phyloP scores from a whole-genome alignment of 169 alveolate genomes.

The Eimeria necatrix region DNA sequence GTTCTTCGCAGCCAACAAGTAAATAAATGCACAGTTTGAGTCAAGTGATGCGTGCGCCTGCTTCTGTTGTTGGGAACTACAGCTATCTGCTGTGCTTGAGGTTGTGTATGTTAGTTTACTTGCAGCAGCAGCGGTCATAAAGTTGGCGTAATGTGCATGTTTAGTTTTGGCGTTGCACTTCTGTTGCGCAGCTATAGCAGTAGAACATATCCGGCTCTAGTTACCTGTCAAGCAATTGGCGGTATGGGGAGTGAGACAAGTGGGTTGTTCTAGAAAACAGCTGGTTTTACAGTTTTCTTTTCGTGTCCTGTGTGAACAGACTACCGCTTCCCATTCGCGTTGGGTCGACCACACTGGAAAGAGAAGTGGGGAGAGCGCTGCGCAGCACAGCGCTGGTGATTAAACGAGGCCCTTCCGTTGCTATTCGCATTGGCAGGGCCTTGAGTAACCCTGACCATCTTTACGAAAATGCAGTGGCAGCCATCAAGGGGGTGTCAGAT shows the following conservation, averaged over 20 bases:
- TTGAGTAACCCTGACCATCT: slow-evolving; percentile 80
- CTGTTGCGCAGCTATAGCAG: no score
- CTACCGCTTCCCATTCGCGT: slow-evolving; percentile 66
- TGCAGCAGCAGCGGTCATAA: no score
- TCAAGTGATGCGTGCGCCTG: no score
- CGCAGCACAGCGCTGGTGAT: slow-evolving; percentile 79
- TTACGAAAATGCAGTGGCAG: slow-evolving; percentile 80
- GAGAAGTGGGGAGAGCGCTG: slow-evolving; percentile 79
- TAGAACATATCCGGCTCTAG: no score
- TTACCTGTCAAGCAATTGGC: no score
- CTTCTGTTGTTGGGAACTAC: no score
- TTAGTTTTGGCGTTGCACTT: no score
- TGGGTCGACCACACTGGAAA: slow-evolving; percentile 68
- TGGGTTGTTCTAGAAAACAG: no score
- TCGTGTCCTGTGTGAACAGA: slow-evolving; percentile 6
- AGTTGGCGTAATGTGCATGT: no score
- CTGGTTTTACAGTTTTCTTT: background rate
- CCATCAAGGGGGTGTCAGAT: slow-evolving; percentile 72
- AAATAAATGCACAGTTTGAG: slow-evolving; percentile 3
- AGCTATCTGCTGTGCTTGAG: no score
- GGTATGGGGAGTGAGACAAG: no score
- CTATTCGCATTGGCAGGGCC: slow-evolving; percentile 83
- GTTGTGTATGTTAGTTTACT: no score
- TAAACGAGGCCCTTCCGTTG: slow-evolving; percentile 79
- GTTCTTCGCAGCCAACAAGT: slow-evolving; percentile 83